These are phyloP conservation scores for Cutaneotrichosporon spelunceum DNA, from an alignment of 1,284 basidiomycete species.

Conservation along the genomic window DNA sequence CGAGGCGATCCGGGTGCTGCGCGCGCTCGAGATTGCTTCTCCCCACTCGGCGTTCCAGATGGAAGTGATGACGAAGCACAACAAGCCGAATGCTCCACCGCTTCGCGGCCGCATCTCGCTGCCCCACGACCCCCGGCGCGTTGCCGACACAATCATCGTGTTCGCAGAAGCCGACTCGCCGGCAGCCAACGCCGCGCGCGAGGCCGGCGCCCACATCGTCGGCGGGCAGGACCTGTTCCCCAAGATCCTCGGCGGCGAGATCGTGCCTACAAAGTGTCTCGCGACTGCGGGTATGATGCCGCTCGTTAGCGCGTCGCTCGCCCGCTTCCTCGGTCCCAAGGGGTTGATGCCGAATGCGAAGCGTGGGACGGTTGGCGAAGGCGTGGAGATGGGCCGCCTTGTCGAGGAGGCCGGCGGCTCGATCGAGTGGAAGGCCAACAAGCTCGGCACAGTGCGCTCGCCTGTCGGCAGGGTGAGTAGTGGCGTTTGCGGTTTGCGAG, in stretches of 20 bases:
- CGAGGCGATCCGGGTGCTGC: conserved; percentile 44
- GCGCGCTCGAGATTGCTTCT: conserved; percentile 69
- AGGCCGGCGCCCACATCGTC: conserved; percentile 78
- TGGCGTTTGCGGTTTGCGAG: background rate
- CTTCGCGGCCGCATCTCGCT: conserved; percentile 73
- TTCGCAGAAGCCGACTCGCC: conserved; percentile 64
- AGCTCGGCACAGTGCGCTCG: conserved; percentile 59
- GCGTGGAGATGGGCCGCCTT: conserved; percentile 64
- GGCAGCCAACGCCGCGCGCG: conserved; percentile 62
- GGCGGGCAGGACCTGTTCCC: conserved; percentile 81
- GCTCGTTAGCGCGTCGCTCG: conserved; percentile 73
- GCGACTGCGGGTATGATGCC: conserved; percentile 77
- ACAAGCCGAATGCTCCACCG: conserved; percentile 64
- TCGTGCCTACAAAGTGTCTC: conserved; percentile 54
- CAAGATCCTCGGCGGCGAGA: conserved; percentile 51
- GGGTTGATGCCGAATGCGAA: conserved; percentile 94
- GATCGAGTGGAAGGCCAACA: conserved; percentile 91
- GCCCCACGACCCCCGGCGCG: conserved; percentile 68
- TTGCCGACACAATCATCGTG: conserved; percentile 69
- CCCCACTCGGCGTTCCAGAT: conserved; percentile 74
- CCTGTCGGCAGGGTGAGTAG: conserved; percentile 27
- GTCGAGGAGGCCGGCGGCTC: conserved; percentile 76
- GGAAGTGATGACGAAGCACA: conserved; percentile 71
- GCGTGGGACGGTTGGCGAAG: conserved; percentile 88
- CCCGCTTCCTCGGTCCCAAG: conserved; percentile 85